These are phyloP conservation scores for Blastosporella zonata DNA, from an alignment of 1,284 basidiomycete genomes.

Conservation along the genomic window DNA sequence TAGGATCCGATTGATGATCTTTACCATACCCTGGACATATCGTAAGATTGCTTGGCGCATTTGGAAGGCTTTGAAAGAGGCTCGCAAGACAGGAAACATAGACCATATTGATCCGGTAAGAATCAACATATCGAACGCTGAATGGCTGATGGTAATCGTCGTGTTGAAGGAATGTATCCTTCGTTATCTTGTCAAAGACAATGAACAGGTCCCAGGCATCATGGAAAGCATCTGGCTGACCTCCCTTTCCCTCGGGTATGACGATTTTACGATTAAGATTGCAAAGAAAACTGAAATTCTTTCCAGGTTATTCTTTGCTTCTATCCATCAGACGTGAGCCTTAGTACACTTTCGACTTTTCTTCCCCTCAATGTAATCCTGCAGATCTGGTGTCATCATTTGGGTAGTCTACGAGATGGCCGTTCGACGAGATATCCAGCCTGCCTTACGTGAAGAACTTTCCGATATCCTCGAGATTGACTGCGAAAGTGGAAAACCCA, in stretches of 20 bases:
- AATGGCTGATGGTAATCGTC: not conserved
- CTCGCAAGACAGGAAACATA: slow-evolving; percentile 4
- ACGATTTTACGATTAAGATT: not conserved
- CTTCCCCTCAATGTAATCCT: not conserved
- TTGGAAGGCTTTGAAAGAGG: slow-evolving; percentile 7
- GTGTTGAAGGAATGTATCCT: slow-evolving; percentile 8
- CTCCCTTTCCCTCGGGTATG: slow-evolving; percentile 9
- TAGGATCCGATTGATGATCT: slow-evolving; percentile 10
- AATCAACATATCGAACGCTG: not conserved
- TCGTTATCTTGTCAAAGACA: slow-evolving; percentile 3
- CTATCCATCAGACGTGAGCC: slow-evolving; percentile 12
- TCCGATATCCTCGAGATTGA: slow-evolving; percentile 5
- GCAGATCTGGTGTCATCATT: slow-evolving; percentile 8
- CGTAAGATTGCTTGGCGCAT: slow-evolving; percentile 8
- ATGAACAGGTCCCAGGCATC: slow-evolving; percentile 5
- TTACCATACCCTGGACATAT: slow-evolving; percentile 11
- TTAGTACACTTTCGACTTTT: not conserved
- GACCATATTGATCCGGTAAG: slow-evolving; percentile 13
- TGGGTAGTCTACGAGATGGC: slow-evolving; percentile 13
- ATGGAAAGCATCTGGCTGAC: slow-evolving; percentile 8
- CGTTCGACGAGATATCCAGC: slow-evolving; percentile 1
- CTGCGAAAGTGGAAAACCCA: not conserved
- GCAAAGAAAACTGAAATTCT: not conserved
- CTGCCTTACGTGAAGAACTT: slow-evolving; percentile 5
- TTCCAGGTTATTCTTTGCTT: slow-evolving; percentile 7